These are phyloP conservation scores for Ophiocordyceps polyrhachis-furcata DNA, from an alignment of 2,329 filamentous ascomycete species.

Conservation along the genomic window DNA sequence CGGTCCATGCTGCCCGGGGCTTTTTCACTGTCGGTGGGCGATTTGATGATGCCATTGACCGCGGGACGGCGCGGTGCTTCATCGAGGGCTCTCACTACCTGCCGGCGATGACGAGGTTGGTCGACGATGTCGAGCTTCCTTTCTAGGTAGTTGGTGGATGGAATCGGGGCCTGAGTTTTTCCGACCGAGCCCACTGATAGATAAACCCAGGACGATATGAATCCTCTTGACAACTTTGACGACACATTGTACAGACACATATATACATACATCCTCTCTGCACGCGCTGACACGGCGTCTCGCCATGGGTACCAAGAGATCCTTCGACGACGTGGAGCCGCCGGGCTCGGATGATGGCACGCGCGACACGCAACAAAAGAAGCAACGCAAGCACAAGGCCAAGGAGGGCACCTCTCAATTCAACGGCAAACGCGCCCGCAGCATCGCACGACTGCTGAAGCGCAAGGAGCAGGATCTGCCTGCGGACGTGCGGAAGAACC, in stretches of 20 bases:
- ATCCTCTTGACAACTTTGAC: not conserved
- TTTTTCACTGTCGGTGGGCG: not conserved
- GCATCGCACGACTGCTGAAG: conserved; percentile 47
- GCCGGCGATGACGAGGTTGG: not conserved
- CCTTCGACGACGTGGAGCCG: conserved; percentile 11
- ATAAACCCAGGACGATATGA: not conserved
- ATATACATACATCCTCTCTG: not conserved
- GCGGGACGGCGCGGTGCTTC: not conserved
- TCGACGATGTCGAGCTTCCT: not conserved
- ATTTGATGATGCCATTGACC: not conserved
- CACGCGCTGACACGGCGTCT: no score
- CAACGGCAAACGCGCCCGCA: conserved; percentile 53
- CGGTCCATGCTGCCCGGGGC: conserved; percentile 26
- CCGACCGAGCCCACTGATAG: not conserved
- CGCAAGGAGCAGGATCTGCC: conserved; percentile 42
- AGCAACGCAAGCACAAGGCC: conserved; percentile 21
- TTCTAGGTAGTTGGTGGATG: no score
- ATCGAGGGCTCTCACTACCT: not conserved
- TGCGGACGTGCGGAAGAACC: conserved; percentile 46
- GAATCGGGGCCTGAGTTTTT: not conserved
- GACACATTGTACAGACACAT: not conserved
- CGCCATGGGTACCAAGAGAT: conserved; percentile 14
- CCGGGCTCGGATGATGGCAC: not conserved
- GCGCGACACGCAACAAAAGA: conserved; percentile 12
- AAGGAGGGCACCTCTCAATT: conserved; percentile 34